Evolutionary conservation across 139 green algal genomes (phyloP).

Genomic region (Dunaliella sp.): DNA sequence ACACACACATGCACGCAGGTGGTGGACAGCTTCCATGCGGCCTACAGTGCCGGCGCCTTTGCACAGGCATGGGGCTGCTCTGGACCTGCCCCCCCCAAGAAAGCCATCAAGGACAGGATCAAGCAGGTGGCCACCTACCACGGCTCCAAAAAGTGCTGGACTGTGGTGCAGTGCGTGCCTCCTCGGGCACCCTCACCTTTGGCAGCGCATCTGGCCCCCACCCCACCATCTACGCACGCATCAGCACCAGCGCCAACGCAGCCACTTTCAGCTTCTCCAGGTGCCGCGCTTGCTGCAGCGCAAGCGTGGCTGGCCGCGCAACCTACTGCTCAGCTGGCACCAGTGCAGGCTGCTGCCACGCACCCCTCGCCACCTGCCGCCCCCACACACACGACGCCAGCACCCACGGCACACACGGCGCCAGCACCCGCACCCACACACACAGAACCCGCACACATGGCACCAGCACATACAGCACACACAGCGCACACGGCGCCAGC

Average conservation of each 20-base stretch:
- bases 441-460: neutral
- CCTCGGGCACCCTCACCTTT: neutral
- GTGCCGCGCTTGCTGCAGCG: too few relatives aligned
- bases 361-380: too few relatives aligned
- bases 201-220: neutral
- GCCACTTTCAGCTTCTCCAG: too few relatives aligned
- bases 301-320: too few relatives aligned
- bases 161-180: neutral
- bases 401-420: neutral
- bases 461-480: neutral
- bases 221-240: neutral
- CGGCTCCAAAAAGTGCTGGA: conserved; percentile 13
- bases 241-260: too few relatives aligned
- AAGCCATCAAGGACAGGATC: conserved; percentile 45
- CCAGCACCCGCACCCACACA: neutral
- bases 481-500: neutral
- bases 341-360: too few relatives aligned
- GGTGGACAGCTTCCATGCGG: conserved; percentile 44
- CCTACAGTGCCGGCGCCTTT: conserved; percentile 15
- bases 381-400: too few relatives aligned
- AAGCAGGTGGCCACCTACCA: conserved; percentile 14
- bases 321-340: too few relatives aligned
- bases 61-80: neutral
- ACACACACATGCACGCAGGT: conserved; percentile 6
- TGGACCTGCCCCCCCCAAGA: conserved; percentile 44